These are phyloP conservation scores for Danielia reshetovae DNA, from an alignment of 805 yeast genomes.

Conservation along the genomic window DNA sequence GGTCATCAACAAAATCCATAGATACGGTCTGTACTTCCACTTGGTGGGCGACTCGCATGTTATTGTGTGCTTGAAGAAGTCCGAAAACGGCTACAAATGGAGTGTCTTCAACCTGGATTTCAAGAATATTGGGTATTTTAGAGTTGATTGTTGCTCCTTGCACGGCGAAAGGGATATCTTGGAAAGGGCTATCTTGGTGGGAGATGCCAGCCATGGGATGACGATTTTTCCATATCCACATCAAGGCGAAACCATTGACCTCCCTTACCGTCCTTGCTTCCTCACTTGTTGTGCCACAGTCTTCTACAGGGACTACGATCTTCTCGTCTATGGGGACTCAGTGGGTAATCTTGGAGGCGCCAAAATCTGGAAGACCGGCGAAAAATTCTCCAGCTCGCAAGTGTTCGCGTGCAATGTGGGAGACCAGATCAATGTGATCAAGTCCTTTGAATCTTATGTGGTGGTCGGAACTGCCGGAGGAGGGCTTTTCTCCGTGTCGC, in stretches of 20 bases:
- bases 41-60: not conserved
- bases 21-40: not conserved
- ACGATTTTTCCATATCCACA: too few relatives aligned
- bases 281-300: constrained; percentile 13
- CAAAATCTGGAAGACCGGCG: not conserved
- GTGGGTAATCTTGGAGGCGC: constrained; percentile 23
- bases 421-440: constrained; percentile 26
- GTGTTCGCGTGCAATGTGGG: constrained; percentile 21
- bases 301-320: constrained; percentile 6
- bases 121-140: too few relatives aligned
- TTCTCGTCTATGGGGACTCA: constrained; percentile 23
- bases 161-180: too few relatives aligned
- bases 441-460: constrained; percentile 3
- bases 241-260: too few relatives aligned
- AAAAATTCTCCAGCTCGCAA: constrained; percentile 3
- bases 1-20: not conserved
- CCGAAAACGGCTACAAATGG: too few relatives aligned
- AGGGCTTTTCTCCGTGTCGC: constrained; percentile 3
- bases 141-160: too few relatives aligned
- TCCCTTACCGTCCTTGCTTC: not conserved
- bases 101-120: too few relatives aligned
- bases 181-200: too few relatives aligned
- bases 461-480: constrained; percentile 13
- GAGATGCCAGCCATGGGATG: too few relatives aligned
- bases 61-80: too few relatives aligned